Base-by-base conservation (phyloP, 2,329 filamentous ascomycete genomes). In the Volutella citrinella region DNA sequence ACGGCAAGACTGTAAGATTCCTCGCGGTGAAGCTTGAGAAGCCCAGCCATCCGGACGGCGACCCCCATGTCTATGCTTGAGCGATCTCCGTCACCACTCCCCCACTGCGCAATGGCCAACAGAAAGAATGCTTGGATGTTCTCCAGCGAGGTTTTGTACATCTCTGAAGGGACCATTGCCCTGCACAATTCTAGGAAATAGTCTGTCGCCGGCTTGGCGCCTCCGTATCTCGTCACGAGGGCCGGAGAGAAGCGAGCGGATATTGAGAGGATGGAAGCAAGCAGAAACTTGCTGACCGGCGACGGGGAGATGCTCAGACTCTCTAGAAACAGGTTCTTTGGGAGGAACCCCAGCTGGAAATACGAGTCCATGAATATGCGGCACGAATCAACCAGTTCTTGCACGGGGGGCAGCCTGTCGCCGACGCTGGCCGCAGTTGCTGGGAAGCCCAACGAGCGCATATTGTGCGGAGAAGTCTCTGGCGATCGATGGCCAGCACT, bases 31-130 rank as follows among this genome's bases (percentile, higher is more conserved):
- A 65, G 44, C 28, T 51, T 52, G 5, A 64, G 47, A 12, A 63
- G 45, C 1, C 48, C 55, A 5, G 61, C 59, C 55, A 65, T 56
- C 7, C 57, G 38, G 5, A 64, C 52, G 7, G 61, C 60, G 21
- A 64, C 51, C 11, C 60, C 61, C 61, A 65, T 64, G 27, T 63
- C 49, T 21, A 61, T 60, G 33, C 48, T 43, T 25, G 54, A 57
- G 12, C 54, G 42, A 19, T 58, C 44, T 24, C 47, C 54, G 21
- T 60, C 56, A 7, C 54, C 56, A 20, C 58, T 54, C 4, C 56
- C 59, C 57, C 58, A 61, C 23, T 60, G 50, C 4, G 58, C 49
- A 15, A 60, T 58, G 29, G 48, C 47, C 13, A 59, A 33, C 6
- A 60, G 48, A 29, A 60, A 60, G 38, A 60, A 59, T 11, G 39